Conservation (phyloP, 2,329 filamentous ascomycete genomes). For the Metarhizium brunneum region DNA sequence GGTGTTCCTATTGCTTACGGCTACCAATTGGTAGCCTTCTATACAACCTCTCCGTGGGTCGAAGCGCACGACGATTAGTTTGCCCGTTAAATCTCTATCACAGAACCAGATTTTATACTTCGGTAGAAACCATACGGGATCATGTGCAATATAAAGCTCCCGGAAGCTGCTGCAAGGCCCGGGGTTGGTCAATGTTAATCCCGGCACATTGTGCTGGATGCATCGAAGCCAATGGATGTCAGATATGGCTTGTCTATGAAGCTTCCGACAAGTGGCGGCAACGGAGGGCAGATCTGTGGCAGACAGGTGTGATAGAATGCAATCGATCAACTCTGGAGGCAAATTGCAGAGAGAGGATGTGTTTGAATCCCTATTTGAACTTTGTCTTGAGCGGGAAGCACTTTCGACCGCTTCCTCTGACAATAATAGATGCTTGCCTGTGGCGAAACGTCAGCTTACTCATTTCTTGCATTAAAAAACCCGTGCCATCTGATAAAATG, state of each 20-base stretch:
- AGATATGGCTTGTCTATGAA: constrained; percentile 50
- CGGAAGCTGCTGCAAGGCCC: constrained; percentile 56
- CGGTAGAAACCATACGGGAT: constrained; percentile 78
- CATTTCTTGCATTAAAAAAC: background rate
- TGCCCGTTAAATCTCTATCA: constrained; percentile 63
- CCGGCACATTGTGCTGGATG: constrained; percentile 59
- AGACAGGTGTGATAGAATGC: constrained; percentile 58
- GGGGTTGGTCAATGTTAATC: constrained; percentile 39
- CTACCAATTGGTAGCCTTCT: constrained; percentile 69
- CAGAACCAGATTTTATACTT: constrained; percentile 79
- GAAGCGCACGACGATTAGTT: constrained; percentile 68
- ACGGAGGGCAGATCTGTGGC: constrained; percentile 53
- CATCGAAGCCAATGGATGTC: constrained; percentile 65
- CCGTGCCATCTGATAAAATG: background rate
- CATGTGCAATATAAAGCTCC: constrained; percentile 63
- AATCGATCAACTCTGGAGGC: constrained; percentile 65
- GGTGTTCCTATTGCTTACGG: constrained; percentile 45
- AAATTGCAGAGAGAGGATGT: constrained; percentile 40
- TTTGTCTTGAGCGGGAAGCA: background rate
- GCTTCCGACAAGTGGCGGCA: constrained; percentile 49
- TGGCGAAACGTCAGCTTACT: background rate
- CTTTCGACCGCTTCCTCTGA: background rate
- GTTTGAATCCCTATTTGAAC: background rate
- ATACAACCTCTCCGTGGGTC: constrained; percentile 66
- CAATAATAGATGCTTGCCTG: background rate